Evolutionary conservation across 345 rosid species (phyloP).

Genomic region (Ailanthus altissimus): DNA sequence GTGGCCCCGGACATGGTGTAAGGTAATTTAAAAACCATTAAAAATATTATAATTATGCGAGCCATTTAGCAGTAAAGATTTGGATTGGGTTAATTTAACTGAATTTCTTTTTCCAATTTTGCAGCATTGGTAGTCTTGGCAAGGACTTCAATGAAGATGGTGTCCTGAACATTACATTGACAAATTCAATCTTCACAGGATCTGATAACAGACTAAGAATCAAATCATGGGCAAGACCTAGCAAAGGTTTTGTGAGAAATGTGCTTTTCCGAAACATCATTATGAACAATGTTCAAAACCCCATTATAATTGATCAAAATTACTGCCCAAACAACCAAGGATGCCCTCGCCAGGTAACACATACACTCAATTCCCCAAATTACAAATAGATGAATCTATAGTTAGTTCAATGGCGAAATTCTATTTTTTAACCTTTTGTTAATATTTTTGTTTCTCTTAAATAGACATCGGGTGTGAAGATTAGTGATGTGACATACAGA

Average conservation of each 20-base stretch:
- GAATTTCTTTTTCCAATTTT: neutral
- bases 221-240: conserved; percentile 47
- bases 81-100: no score
- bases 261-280: conserved; percentile 31
- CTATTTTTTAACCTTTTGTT: neutral
- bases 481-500: conserved; percentile 32
- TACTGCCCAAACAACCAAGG: conserved; percentile 42
- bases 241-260: conserved; percentile 28
- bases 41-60: no score
- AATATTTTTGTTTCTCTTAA: neutral
- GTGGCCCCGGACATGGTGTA: conserved; percentile 58
- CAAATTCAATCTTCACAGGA: conserved; percentile 28
- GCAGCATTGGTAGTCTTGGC: conserved; percentile 52
- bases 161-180: conserved; percentile 40
- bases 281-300: conserved; percentile 37
- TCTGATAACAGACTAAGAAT: conserved; percentile 48
- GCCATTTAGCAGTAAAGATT: no score
- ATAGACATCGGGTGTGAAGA: conserved; percentile 42
- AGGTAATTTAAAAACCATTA: conserved; percentile 29
- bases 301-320: conserved; percentile 45
- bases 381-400: neutral
- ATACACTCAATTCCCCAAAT: no score
- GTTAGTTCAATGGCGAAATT: neutral
- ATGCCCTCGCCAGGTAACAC: conserved; percentile 39
- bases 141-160: conserved; percentile 32